phyloP scores from a whole-genome alignment of 495 filamentous ascomycete species.

The Penicillium flavigenum region DNA sequence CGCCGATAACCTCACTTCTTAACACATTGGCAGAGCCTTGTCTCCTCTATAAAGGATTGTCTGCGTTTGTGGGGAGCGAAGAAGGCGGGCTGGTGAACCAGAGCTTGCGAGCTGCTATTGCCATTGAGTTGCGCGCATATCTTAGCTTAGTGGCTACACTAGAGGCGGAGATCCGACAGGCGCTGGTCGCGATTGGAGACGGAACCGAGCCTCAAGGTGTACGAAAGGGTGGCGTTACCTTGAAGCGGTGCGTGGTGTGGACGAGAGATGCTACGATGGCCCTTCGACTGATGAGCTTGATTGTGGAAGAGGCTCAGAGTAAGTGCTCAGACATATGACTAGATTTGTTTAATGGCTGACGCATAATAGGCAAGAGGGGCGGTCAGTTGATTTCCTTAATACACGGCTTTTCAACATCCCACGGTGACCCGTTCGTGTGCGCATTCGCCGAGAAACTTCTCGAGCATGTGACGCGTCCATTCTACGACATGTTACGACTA shows the following conservation, averaged over 20 bases:
- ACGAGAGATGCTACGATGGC: conserved; percentile 97
- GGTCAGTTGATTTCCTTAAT: conserved; percentile 93
- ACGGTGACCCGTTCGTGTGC: conserved; percentile 93
- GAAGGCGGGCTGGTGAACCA: conserved; percentile 80
- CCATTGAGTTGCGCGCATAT: conserved; percentile 82
- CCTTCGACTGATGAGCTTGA: conserved; percentile 86
- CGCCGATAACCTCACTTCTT: conserved; percentile 82
- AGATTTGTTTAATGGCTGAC: conserved; percentile 22
- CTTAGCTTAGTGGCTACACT: conserved; percentile 88
- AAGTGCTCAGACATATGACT: conserved; percentile 24
- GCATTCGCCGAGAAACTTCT: conserved; percentile 92
- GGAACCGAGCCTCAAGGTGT: conserved; percentile 62
- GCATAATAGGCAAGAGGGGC: conserved; percentile 66
- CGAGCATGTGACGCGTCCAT: conserved; percentile 87
- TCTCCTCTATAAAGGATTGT: conserved; percentile 77
- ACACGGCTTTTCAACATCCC: conserved; percentile 86
- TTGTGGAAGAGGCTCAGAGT: conserved; percentile 86
- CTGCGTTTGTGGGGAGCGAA: conserved; percentile 72
- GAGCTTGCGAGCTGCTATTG: conserved; percentile 87
- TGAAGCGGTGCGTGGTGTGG: conserved; percentile 97
- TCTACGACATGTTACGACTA: conserved; percentile 91
- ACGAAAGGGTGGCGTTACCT: conserved; percentile 86
- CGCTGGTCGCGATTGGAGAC: conserved; percentile 64
- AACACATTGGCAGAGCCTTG: conserved; percentile 92
- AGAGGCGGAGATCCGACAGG: conserved; percentile 88